These are phyloP conservation scores for Fusarium virguliforme DNA, from an alignment of 2,329 filamentous ascomycete genomes.

Conservation along the genomic window DNA sequence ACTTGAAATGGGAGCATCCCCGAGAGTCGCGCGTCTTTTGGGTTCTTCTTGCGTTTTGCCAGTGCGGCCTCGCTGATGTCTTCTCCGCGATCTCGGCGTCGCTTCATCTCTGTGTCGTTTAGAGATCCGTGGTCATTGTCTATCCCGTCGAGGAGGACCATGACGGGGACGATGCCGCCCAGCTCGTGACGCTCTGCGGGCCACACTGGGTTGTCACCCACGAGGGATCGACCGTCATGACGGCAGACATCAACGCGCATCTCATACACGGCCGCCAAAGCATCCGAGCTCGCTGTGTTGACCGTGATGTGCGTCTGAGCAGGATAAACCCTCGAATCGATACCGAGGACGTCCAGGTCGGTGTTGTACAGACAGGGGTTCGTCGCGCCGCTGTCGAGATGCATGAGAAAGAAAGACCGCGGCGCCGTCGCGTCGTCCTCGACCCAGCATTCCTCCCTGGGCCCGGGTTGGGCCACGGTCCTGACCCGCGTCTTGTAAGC, in stretches of 20 bases:
- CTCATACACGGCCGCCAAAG: conserved; percentile 41
- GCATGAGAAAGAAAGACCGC: conserved; percentile 49
- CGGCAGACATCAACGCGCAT: conserved; percentile 49
- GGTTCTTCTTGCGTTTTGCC: conserved; percentile 31
- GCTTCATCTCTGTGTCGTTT: conserved; percentile 12
- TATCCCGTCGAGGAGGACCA: conserved; percentile 33
- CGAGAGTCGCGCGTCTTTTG: conserved; percentile 42
- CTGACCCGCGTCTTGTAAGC: conserved; percentile 36
- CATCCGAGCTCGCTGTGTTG: conserved; percentile 34
- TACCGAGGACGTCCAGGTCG: conserved; percentile 44
- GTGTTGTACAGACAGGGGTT: conserved; percentile 41
- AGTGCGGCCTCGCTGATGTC: conserved; percentile 40
- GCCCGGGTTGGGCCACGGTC: background rate
- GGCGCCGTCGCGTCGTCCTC: conserved; percentile 38
- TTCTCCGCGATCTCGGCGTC: conserved; percentile 27
- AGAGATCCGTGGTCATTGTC: conserved; percentile 31
- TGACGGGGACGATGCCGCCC: conserved; percentile 48
- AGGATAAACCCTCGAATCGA: conserved; percentile 41
- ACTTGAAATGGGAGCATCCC: conserved; percentile 50
- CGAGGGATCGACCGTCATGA: conserved; percentile 48
- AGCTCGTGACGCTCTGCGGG: conserved; percentile 45
- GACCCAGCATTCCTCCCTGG: conserved; percentile 16
- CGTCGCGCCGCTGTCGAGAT: conserved; percentile 49
- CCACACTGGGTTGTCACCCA: conserved; percentile 46
- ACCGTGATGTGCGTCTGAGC: conserved; percentile 41